Evolutionary conservation across 176 grass and related monocot genomes (phyloP).

Genomic region (Rhynchospora tenuis): DNA sequence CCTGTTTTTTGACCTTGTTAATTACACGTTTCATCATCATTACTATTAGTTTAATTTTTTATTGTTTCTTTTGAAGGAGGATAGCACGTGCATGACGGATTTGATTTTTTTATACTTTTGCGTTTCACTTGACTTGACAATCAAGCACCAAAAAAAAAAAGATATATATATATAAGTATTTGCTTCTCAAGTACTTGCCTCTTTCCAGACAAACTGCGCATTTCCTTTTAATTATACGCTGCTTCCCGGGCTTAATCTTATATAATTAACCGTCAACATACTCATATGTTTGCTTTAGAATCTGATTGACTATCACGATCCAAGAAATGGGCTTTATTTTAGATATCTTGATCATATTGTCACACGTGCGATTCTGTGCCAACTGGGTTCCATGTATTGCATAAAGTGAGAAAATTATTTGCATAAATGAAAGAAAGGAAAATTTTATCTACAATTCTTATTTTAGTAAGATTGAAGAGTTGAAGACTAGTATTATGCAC

Average conservation of each 20-base stretch:
- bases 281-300: not conserved
- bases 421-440: not conserved
- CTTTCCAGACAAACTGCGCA: not conserved
- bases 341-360: not conserved
- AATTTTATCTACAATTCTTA: not conserved
- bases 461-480: not conserved
- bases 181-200: not conserved
- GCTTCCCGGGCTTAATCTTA: not conserved
- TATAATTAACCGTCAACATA: not conserved
- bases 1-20: not conserved
- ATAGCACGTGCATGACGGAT: not conserved
- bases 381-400: not conserved
- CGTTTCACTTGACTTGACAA: not conserved
- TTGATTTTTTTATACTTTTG: not conserved
- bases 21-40: not conserved
- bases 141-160: not conserved
- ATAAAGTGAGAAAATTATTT: not conserved
- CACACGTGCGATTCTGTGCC: too few species aligned
- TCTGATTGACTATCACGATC: not conserved
- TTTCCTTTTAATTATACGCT: not conserved
- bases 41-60: not conserved
- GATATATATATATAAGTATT: too few species aligned
- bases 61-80: not conserved
- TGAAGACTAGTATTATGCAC: not conserved
- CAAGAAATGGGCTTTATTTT: not conserved